Evolutionary conservation across 352 stramenopile species (phyloP), one percentile per base, ranked within the genome.

Genomic region (Pythium brachiatum): DNA sequence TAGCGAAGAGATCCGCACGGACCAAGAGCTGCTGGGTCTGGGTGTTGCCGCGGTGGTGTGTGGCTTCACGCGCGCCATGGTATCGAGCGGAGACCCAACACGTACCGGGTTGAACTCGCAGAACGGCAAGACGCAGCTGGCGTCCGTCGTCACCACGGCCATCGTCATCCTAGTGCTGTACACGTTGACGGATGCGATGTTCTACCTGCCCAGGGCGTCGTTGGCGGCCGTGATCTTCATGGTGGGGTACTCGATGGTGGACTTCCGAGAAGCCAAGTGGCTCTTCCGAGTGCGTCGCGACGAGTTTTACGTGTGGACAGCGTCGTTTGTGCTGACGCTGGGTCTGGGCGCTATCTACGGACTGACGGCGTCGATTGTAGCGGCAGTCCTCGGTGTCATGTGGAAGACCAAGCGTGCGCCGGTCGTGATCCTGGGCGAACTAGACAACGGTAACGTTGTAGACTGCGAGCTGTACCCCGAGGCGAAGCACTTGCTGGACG

Each of bases 211-310:
- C 23, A 81, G 84, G 43, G 70, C 80, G 12, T 89, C 78, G 21
- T 64, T 97, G 9, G 85, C 84, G 7, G 69, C 81, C 11, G 95
- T 98, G 60, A 94, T 98, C 41, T 91, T 98, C 69, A 88, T 94
- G 13, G 88, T 83, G 0, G 88, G 96, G 12, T 83, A 91, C 48
- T 84, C 84, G 20, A 75, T 98, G 21, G 67, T 98, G 29, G 90
- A 97, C 59, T 93, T 95, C 66, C 57, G 70, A 11, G 89, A 96
- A 68, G 88, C 89, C 50, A 88, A 88, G 53, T 86, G 88, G 65
- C 75, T 97, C 7, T 97, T 79, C 63, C 59, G 62, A 2, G 74
- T 83, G 39, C 79, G 78, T 47, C 70, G 72, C 15, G 75, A 86
- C 53, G 79, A 85, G 56, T 88, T 83, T 58, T 75, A 72, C 57